Conservation (phyloP, 345 rosid species). For the Erodium maritimum region DNA sequence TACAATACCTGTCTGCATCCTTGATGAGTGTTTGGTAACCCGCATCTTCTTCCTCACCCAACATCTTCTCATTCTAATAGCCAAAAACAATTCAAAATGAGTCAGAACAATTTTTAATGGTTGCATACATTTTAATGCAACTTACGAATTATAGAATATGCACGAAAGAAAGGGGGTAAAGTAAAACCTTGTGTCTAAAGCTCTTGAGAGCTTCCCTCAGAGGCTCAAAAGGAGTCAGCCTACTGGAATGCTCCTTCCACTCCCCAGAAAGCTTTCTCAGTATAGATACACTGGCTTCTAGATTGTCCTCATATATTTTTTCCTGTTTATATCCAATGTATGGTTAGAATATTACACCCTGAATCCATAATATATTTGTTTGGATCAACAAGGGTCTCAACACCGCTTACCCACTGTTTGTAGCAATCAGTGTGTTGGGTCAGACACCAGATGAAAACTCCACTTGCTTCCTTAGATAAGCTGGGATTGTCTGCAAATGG, state of each 20-base stretch:
- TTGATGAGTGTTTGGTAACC: slow-evolving; percentile 15
- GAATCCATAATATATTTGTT: background rate
- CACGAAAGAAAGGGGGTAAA: background rate
- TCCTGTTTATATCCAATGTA: slow-evolving; percentile 22
- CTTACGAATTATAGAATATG: no score
- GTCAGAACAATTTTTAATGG: no score
- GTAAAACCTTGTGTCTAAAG: slow-evolving; percentile 51
- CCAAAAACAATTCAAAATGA: slow-evolving; percentile 3
- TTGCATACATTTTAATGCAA: no score
- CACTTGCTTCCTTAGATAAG: slow-evolving; percentile 34
- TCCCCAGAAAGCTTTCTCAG: slow-evolving; percentile 32
- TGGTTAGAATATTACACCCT: no score
- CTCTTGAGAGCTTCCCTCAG: slow-evolving; percentile 30
- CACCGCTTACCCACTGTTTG: slow-evolving; percentile 40
- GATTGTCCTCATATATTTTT: slow-evolving; percentile 31
- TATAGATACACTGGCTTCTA: slow-evolving; percentile 34
- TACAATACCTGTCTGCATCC: slow-evolving; percentile 44
- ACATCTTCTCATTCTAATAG: slow-evolving; percentile 34
- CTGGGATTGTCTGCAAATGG: slow-evolving; percentile 26
- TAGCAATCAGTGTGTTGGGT: slow-evolving; percentile 35
- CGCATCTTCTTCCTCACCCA: slow-evolving; percentile 11
- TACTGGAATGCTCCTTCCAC: slow-evolving; percentile 30
- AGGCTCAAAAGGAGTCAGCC: slow-evolving; percentile 19
- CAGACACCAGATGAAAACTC: slow-evolving; percentile 43
- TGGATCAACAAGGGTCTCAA: background rate